These are phyloP conservation scores for Cladosporium sp. DNA, from an alignment of 2,329 filamentous ascomycete genomes.

Conservation along the genomic window DNA sequence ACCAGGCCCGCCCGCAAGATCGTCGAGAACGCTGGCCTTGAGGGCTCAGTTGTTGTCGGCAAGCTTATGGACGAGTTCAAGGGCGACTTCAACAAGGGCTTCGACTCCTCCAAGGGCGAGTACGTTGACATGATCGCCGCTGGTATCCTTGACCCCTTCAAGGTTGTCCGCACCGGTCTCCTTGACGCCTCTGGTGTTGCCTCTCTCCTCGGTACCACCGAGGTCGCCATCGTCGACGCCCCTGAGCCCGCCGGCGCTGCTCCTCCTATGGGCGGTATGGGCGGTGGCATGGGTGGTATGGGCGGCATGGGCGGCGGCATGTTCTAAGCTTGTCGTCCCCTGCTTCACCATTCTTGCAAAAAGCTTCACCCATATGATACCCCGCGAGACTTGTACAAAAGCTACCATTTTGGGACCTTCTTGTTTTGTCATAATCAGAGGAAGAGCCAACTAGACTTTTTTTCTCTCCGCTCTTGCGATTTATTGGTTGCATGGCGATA, in stretches of 20 bases:
- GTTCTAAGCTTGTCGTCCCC: constrained; percentile 51
- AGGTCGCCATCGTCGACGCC: constrained; percentile 96
- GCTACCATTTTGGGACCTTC: constrained; percentile 16
- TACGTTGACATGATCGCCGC: constrained; percentile 98
- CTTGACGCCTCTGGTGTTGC: constrained; percentile 94
- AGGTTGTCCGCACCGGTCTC: constrained; percentile 96
- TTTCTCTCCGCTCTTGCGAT: constrained; percentile 3
- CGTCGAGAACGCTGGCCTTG: constrained; percentile 94
- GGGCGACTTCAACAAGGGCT: constrained; percentile 95
- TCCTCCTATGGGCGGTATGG: constrained; percentile 46
- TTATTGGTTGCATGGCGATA: constrained; percentile 7
- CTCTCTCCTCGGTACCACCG: constrained; percentile 93
- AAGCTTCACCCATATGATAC: constrained; percentile 17
- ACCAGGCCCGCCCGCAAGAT: constrained; percentile 92
- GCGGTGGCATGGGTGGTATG: constrained; percentile 61
- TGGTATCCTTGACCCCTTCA: constrained; percentile 98
- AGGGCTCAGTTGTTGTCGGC: constrained; percentile 94
- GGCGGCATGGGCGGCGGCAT: constrained; percentile 60
- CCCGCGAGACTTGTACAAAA: constrained; percentile 18
- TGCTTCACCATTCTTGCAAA: background rate
- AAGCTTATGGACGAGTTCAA: constrained; percentile 96
- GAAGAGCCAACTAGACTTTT: background rate
- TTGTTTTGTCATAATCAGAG: constrained; percentile 10
- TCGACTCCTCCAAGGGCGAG: constrained; percentile 93
- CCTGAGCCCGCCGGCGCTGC: constrained; percentile 78